phyloP scores from a whole-genome alignment of 805 yeast species.

The Babjeviella inositovora region DNA sequence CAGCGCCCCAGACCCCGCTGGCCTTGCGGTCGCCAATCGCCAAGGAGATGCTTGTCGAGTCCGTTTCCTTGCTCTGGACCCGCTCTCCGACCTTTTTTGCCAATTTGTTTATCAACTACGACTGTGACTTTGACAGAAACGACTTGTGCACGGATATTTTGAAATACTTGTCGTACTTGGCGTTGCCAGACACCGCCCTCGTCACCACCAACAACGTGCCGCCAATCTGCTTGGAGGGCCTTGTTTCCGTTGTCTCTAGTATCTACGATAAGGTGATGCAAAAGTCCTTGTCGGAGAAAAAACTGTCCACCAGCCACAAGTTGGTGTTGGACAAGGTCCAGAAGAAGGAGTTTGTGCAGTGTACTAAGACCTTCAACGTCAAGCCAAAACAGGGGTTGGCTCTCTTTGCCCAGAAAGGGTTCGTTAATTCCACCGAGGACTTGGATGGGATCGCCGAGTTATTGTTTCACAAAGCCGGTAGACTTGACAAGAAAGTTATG shows the following conservation, averaged over 20 bases:
- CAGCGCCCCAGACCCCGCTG: conserved; percentile 8
- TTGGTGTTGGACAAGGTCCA: conserved; percentile 25
- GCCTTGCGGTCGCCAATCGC: conserved; percentile 15
- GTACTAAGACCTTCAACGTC: conserved; percentile 62
- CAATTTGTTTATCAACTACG: conserved; percentile 65
- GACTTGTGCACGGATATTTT: conserved; percentile 59
- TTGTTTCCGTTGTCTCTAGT: conserved; percentile 53
- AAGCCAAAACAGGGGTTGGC: conserved; percentile 67
- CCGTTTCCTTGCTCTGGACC: conserved; percentile 68
- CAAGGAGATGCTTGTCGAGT: conserved; percentile 75
- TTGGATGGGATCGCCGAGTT: conserved; percentile 56
- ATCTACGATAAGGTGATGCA: conserved; percentile 29
- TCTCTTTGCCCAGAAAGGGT: conserved; percentile 44
- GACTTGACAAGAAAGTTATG: conserved; percentile 72
- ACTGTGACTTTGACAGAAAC: conserved; percentile 77
- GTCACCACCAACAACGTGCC: conserved; percentile 79
- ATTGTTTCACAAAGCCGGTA: conserved; percentile 60
- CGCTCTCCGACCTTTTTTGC: conserved; percentile 69
- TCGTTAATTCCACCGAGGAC: conserved; percentile 34
- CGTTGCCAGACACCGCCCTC: conserved; percentile 75
- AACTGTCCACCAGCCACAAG: conserved; percentile 13
- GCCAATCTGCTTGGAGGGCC: conserved; percentile 83
- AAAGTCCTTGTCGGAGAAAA: conserved; percentile 9
- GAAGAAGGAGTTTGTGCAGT: conserved; percentile 64
- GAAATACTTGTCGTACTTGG: conserved; percentile 56